Evolutionary conservation across 2,329 filamentous ascomycete species (phyloP), one percentile per base, ranked within the genome.

Genomic region (Mycosphaerella arachidis): DNA sequence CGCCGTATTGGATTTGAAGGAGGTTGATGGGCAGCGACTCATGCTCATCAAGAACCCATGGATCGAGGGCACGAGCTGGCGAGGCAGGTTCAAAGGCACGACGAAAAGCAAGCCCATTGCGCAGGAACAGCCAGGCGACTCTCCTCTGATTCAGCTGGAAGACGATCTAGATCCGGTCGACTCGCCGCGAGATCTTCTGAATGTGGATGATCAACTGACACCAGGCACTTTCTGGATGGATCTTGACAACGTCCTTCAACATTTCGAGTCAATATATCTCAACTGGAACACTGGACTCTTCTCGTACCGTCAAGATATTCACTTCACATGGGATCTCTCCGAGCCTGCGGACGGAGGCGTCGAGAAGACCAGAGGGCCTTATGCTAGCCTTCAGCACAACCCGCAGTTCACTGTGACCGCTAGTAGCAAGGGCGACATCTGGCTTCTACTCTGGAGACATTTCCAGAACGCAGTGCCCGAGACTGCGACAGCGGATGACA

Each of bases 251-350:
- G 86, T 97, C 4, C 84, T 91, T 37, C 92, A 96, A 69, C 87
- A 96, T 71, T 99, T 97, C 64, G 92, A 97, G 72, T 96, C 92
- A 18, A 85, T 99, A 66, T 99, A 97, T 74, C 81, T 99, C 57
- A 99, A 97, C 75, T 99, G 94, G 94, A 97, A 96, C 66, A 92
- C 94, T 0, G 82, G 84, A 0, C 79, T 96, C 0, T 99, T 99
- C 75, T 79, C 79, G 1, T 78, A 89, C 71, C 86, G 92, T 8
- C 88, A 96, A 73, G 92, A 99, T 68, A 86, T 92, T 58, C 94
- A 99, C 75, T 96, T 97, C 70, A 81, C 82, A 1, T 99, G 94
- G 94, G 82, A 87, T 60, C 72, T 87, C n/a, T 73, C 77, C 0
- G 58, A 62, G 30, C 56, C 62, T 10, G 30, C n/a, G 71, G 66